Conservation (phyloP, 2,329 filamentous ascomycete genomes). For the Aquanectria penicillioides region DNA sequence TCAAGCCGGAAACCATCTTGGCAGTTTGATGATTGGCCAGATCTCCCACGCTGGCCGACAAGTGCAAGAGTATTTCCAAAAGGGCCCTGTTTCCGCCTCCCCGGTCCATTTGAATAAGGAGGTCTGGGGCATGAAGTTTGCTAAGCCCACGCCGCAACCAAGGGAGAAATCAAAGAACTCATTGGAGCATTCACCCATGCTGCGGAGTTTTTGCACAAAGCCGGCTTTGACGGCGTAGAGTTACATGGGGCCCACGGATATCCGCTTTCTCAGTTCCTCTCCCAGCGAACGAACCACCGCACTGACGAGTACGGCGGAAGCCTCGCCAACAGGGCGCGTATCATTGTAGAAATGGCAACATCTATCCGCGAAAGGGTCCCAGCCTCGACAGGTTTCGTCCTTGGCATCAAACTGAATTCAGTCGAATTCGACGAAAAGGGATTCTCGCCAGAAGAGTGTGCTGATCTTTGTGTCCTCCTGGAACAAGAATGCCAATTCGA, state of each 20-base stretch:
- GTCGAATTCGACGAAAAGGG: conserved; percentile 64
- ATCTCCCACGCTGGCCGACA: conserved; percentile 61
- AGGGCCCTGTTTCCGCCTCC: conserved; percentile 53
- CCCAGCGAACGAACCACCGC: conserved; percentile 56
- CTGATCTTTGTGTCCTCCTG: conserved; percentile 54
- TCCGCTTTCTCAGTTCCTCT: conserved; percentile 60
- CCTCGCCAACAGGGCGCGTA: conserved; percentile 55
- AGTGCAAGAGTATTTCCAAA: conserved; percentile 38
- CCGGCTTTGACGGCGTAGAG: conserved; percentile 61
- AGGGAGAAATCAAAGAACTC: conserved; percentile 65
- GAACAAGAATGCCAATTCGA: conserved; percentile 61
- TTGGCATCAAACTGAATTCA: conserved; percentile 65
- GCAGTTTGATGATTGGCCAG: conserved; percentile 69
- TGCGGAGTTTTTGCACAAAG: conserved; percentile 64
- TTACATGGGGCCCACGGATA: conserved; percentile 63
- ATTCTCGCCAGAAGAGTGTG: conserved; percentile 59
- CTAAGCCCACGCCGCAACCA: conserved; percentile 64
- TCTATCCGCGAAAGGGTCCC: conserved; percentile 59
- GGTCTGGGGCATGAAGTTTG: conserved; percentile 46
- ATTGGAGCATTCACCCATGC: conserved; percentile 70
- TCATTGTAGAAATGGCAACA: conserved; percentile 54
- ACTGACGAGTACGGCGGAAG: conserved; percentile 60
- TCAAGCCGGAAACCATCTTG: conserved; percentile 63
- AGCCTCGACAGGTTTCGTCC: conserved; percentile 49
- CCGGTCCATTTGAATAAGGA: conserved; percentile 47